Base-by-base conservation (phyloP, 306 rosid genomes). In the Calophaca sinica region DNA sequence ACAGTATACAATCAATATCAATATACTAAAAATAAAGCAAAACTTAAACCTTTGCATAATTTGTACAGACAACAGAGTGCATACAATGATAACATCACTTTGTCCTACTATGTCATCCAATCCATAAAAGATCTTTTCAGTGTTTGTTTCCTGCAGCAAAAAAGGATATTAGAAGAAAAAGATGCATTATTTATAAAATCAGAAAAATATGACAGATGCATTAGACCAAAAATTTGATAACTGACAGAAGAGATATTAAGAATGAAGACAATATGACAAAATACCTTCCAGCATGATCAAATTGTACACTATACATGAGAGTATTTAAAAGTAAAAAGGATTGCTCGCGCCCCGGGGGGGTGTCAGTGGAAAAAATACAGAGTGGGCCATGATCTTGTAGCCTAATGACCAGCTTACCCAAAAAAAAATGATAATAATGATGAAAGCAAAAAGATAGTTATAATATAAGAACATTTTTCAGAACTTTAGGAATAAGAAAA, bases 101-200 rank as follows among this genome's bases (percentile, higher is more conserved):
- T 90, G 44, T 20, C 90, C 96, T 74, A 67, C 83, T 70, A 92
- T 84, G 81, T 92, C 96, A 74, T 94, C 99, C 80, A 92, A 82
- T 79, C 97, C 99, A 57, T 94, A 92, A 84, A 94, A 88, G 65
- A 92, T 90, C 84, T 84, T 90, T 79, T 92, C 96, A 53, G 97
- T 92, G 73, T 94, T 70, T 26, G 86, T 87, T 81, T 94, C 99
- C 99, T 94, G 96, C 70, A 89, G 83, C 31, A 81, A 50, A 77
- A 67, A 75, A 65, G 13, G 70, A 70, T 33, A 70, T 70, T 49
- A 60, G 32, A 45, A 68, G 33, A 33, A 42, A 44, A 55, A 31
- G 39, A 42, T 67, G 62, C 9, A 55, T 73, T 6, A 36, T 20
- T 26, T 60, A 63, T 51, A 54, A 32, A 65, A 49, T 26, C 57